These are phyloP conservation scores for Pichia rugopelliculosa DNA, from an alignment of 805 yeast genomes.

Conservation along the genomic window DNA sequence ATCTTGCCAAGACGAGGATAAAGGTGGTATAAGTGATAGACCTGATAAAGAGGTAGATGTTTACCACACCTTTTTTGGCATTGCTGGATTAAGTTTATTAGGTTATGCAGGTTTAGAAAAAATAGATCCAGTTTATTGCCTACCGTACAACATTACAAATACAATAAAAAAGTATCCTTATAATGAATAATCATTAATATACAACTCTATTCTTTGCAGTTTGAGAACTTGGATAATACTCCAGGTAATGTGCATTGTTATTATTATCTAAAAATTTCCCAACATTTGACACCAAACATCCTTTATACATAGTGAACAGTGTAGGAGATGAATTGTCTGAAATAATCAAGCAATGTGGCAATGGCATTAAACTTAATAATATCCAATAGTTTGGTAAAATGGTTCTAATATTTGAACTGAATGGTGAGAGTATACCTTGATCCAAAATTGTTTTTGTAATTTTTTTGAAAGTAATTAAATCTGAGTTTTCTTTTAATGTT, in stretches of 20 bases:
- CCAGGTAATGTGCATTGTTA: conserved; percentile 57
- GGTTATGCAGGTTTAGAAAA: conserved; percentile 50
- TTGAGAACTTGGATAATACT: conserved; percentile 58
- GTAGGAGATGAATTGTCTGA: conserved; percentile 64
- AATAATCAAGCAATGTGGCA: conserved; percentile 62
- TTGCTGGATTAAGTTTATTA: conserved; percentile 79
- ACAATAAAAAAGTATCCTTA: conserved; percentile 27
- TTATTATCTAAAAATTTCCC: conserved; percentile 41
- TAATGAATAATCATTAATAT: conserved; percentile 12
- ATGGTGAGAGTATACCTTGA: conserved; percentile 86
- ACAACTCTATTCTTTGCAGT: conserved; percentile 42
- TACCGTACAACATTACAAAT: conserved; percentile 49
- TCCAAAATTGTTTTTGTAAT: conserved; percentile 74
- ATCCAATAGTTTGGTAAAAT: conserved; percentile 66
- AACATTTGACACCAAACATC: conserved; percentile 72
- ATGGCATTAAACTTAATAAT: conserved; percentile 61
- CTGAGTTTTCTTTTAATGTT: conserved; percentile 31
- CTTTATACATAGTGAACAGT: conserved; percentile 73
- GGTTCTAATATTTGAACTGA: conserved; percentile 51
- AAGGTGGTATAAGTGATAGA: conserved; percentile 91
- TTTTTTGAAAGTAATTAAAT: conserved; percentile 54
- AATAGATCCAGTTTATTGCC: conserved; percentile 82
- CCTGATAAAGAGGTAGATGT: conserved; percentile 89
- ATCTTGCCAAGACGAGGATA: conserved; percentile 62
- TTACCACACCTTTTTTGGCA: conserved; percentile 84